A percentile compares a stretch with the other conserved stretches of the same genome.
Conservation (phyloP, 176 grass and related monocot genomes). For the Musa schizocarpa region DNA sequence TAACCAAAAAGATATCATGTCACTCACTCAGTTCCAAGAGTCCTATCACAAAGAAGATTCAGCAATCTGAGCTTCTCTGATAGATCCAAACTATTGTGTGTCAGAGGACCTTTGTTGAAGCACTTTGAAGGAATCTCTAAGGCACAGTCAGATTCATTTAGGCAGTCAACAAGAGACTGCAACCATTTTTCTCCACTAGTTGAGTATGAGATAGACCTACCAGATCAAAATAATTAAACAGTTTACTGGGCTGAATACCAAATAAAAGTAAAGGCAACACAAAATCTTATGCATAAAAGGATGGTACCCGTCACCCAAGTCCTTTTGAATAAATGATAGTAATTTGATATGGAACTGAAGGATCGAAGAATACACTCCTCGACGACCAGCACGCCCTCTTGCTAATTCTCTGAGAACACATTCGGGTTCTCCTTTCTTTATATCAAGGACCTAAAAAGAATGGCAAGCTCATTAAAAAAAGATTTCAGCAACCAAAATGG, state of each 20-base stretch:
- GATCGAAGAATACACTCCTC: constrained; percentile 32
- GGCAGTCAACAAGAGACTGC: constrained; percentile 37
- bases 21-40: constrained; percentile 64
- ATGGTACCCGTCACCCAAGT: constrained; percentile 45
- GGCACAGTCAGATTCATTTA: constrained; percentile 34
- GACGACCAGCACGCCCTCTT: constrained; percentile 39
- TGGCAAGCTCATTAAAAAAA: background rate
- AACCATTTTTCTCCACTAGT: constrained; percentile 56
- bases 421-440: constrained; percentile 68
- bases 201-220: constrained; percentile 38
- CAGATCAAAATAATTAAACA: background rate
- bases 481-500: background rate
- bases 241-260: constrained; percentile 4
- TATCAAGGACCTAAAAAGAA: constrained; percentile 49
- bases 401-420: constrained; percentile 63
- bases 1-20: constrained; percentile 13
- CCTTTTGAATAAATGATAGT: constrained; percentile 56
- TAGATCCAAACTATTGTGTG: constrained; percentile 57
- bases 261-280: constrained; percentile 10
- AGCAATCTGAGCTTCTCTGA: constrained; percentile 56
- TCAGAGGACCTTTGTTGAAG: constrained; percentile 31
- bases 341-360: constrained; percentile 65
- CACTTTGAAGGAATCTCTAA: constrained; percentile 32
- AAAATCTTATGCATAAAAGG: constrained; percentile 13
- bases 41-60: constrained; percentile 75